These are phyloP conservation scores for Cutaneotrichosporon spelunceum DNA, from an alignment of 1,284 basidiomycete species.

Conservation along the genomic window DNA sequence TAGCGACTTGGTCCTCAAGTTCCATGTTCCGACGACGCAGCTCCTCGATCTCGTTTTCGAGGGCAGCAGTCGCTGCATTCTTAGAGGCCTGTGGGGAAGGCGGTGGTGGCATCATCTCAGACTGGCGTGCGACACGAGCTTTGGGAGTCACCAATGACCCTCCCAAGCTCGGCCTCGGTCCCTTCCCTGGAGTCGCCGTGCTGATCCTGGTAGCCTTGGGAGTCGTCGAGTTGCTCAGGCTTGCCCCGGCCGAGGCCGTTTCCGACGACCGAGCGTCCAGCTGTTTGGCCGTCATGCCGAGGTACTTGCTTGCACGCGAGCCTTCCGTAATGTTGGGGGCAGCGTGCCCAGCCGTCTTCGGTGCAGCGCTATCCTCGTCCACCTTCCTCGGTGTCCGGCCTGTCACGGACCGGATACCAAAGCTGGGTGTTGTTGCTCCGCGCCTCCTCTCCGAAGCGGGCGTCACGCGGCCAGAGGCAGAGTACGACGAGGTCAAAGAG, in stretches of 20 bases:
- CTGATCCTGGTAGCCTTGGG: slow-evolving; percentile 38
- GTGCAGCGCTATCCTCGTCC: neutral
- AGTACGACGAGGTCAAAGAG: slow-evolving; percentile 38
- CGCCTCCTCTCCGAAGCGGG: slow-evolving; percentile 13
- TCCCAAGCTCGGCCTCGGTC: slow-evolving; percentile 42
- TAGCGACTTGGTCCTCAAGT: slow-evolving; percentile 28
- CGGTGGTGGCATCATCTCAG: slow-evolving; percentile 52
- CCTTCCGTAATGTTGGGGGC: slow-evolving; percentile 66
- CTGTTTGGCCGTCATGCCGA: slow-evolving; percentile 74
- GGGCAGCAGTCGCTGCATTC: slow-evolving; percentile 19
- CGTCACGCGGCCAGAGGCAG: slow-evolving; percentile 23
- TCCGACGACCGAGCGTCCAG: slow-evolving; percentile 53
- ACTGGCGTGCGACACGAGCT: slow-evolving; percentile 31
- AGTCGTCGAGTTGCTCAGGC: slow-evolving; percentile 23
- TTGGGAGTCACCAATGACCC: slow-evolving; percentile 44
- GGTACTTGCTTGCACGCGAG: slow-evolving; percentile 72
- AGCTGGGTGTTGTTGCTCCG: slow-evolving; percentile 14
- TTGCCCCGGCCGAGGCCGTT: slow-evolving; percentile 22
- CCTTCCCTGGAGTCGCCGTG: slow-evolving; percentile 32
- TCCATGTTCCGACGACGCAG: slow-evolving; percentile 39
- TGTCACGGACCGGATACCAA: slow-evolving; percentile 16
- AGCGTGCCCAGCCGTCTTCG: slow-evolving; percentile 39
- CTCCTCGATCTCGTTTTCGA: slow-evolving; percentile 47
- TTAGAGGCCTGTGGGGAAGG: slow-evolving; percentile 42
- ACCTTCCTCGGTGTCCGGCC: slow-evolving; percentile 2